These are phyloP conservation scores for Eimeria maxima DNA, from an alignment of 169 alveolate species.

Conservation along the genomic window DNA sequence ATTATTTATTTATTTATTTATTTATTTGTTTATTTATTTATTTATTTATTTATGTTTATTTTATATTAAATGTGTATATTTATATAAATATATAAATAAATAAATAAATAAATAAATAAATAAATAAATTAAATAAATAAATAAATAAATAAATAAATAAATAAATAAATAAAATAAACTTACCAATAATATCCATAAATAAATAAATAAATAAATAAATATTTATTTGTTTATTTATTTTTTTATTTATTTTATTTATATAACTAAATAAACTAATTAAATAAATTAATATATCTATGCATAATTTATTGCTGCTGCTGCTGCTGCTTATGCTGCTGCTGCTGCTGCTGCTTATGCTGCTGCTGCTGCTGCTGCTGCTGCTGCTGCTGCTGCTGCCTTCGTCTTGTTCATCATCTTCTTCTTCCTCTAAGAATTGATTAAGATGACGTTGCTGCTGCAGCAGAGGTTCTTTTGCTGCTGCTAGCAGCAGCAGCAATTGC, in stretches of 20 bases:
- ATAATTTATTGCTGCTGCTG: too few species aligned
- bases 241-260: too few species aligned
- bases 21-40: too few species aligned
- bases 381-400: conserved; percentile 21
- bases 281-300: too few species aligned
- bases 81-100: background rate
- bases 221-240: too few species aligned
- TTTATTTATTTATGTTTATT: too few species aligned
- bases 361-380: conserved; percentile 38
- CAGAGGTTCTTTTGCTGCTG: background rate
- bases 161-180: background rate
- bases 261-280: background rate
- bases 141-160: too few species aligned
- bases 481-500: background rate
- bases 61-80: background rate
- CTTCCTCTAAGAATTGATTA: background rate
- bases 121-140: too few species aligned
- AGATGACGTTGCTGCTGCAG: conserved; percentile 21
- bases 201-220: background rate
- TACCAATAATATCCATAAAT: background rate
- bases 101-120: background rate
- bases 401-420: background rate
- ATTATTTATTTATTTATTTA: too few species aligned
- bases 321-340: too few species aligned
- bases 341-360: too few species aligned